A percentile compares a stretch with the other conserved stretches of the same genome.
Conservation (phyloP, 2,329 filamentous ascomycete species). For the Proliferodiscus dingleyae region DNA sequence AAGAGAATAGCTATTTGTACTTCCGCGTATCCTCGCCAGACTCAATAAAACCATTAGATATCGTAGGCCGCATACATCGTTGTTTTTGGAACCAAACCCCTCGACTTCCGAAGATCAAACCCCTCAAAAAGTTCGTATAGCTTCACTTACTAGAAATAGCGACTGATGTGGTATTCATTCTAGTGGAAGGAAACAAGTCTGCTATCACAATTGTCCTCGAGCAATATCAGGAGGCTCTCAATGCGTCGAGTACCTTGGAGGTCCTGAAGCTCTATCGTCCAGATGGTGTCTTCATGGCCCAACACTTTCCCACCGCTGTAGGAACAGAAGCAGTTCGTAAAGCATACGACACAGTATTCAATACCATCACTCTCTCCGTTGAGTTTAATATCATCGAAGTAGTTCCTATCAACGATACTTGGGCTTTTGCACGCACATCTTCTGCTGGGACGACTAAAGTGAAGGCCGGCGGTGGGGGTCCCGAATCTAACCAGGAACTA, state of each 20-base stretch:
- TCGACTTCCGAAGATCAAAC: not conserved
- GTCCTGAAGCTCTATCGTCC: slow-evolving; percentile 2
- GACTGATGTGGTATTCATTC: not conserved
- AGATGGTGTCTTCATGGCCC: slow-evolving; percentile 8
- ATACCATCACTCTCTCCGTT: slow-evolving; percentile 6
- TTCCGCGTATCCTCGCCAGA: too few relatives aligned
- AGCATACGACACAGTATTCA: slow-evolving; percentile 5
- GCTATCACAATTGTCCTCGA: slow-evolving; percentile 1
- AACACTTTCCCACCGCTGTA: slow-evolving; percentile 5
- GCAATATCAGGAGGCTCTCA: slow-evolving; percentile 1
- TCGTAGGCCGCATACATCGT: too few relatives aligned
- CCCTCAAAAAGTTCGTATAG: not conserved
- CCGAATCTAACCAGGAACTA: slow-evolving; percentile 7
- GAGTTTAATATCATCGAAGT: slow-evolving; percentile 9
- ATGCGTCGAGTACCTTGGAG: slow-evolving; percentile 1
- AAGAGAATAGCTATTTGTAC: too few relatives aligned
- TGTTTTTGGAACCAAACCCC: too few relatives aligned
- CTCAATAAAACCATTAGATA: too few relatives aligned
- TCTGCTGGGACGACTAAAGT: slow-evolving; percentile 1
- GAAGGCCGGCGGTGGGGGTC: not conserved
- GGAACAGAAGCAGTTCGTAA: not conserved
- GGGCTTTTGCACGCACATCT: slow-evolving; percentile 8
- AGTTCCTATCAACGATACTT: not conserved
- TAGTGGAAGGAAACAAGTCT: not conserved
- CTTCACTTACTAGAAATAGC: not conserved